Conservation (phyloP, 257 asterid species). For the Scutellaria galericulata region DNA sequence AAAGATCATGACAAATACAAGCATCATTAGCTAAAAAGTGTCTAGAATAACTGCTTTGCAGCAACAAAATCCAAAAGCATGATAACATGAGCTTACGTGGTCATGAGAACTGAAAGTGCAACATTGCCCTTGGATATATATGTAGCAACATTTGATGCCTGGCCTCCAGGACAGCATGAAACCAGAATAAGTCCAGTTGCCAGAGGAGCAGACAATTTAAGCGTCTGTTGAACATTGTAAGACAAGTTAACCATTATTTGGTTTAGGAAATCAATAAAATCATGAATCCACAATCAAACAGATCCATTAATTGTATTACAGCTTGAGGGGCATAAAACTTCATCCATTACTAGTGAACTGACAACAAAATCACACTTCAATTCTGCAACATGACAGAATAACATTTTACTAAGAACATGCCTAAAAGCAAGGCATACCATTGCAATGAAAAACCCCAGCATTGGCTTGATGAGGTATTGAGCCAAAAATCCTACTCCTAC, state of each 20-base stretch:
- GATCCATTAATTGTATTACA: slow-evolving; percentile 3
- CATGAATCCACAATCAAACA: slow-evolving; percentile 29
- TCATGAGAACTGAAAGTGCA: slow-evolving; percentile 99
- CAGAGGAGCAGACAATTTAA: slow-evolving; percentile 93
- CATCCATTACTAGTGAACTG: neutral
- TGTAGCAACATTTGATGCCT: slow-evolving; percentile 97
- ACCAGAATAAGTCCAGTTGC: slow-evolving; percentile 99
- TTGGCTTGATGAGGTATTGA: slow-evolving; percentile 88
- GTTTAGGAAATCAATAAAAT: slow-evolving; percentile 37
- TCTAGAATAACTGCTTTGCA: slow-evolving; percentile 17
- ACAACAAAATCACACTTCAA: slow-evolving; percentile 11
- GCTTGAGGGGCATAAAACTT: neutral
- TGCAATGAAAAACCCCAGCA: slow-evolving; percentile 81
- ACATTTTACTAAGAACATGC: neutral
- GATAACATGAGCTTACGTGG: slow-evolving; percentile 68
- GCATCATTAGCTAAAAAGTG: slow-evolving; percentile 3
- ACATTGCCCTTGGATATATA: slow-evolving; percentile 95
- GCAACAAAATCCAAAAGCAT: slow-evolving; percentile 1
- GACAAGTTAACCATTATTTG: slow-evolving; percentile 29
- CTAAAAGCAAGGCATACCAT: slow-evolving; percentile 55
- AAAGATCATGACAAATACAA: neutral
- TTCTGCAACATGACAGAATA: slow-evolving; percentile 6
- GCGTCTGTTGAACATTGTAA: slow-evolving; percentile 52
- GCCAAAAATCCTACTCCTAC: slow-evolving; percentile 96
- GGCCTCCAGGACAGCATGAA: slow-evolving; percentile 99